Percentiles rank a stretch among this genome's conserved stretches.
These are phyloP conservation scores for Nepenthes mirabilis DNA, from an alignment of 148 eudicot species.

Conservation along the genomic window DNA sequence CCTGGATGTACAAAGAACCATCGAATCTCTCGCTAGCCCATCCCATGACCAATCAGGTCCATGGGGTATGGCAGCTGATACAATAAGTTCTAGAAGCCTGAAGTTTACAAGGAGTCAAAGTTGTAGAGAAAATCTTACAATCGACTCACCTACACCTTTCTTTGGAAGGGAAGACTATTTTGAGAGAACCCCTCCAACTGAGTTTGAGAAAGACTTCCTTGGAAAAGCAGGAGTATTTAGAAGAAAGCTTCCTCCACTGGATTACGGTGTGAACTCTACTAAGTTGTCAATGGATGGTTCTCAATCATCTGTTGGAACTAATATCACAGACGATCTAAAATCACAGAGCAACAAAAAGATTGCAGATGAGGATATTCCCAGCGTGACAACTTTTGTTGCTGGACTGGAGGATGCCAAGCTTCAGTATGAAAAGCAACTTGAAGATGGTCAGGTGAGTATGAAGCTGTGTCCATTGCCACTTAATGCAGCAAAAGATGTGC, in stretches of 20 bases:
- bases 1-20: slow-evolving; percentile 45
- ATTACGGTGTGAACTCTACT: slow-evolving; percentile 31
- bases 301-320: slow-evolving; percentile 51
- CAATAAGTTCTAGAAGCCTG: slow-evolving; percentile 29
- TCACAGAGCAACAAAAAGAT: slow-evolving; percentile 22
- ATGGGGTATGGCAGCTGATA: slow-evolving; percentile 19
- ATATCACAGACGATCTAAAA: slow-evolving; percentile 34
- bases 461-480: not conserved
- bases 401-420: slow-evolving; percentile 79
- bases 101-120: slow-evolving; percentile 37
- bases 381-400: slow-evolving; percentile 65
- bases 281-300: slow-evolving; percentile 58
- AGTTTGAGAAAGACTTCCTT: slow-evolving; percentile 37
- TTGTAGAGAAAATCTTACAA: slow-evolving; percentile 27
- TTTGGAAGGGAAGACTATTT: slow-evolving; percentile 24
- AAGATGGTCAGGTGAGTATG: slow-evolving; percentile 39
- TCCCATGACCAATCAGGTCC: slow-evolving; percentile 28
- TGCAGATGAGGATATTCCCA: slow-evolving; percentile 66
- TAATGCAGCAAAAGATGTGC: not conserved
- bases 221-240: slow-evolving; percentile 55
- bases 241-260: slow-evolving; percentile 33
- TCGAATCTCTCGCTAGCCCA: slow-evolving; percentile 37
- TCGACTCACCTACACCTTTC: slow-evolving; percentile 25
- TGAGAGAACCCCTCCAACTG: slow-evolving; percentile 67
- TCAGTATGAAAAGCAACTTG: slow-evolving; percentile 51